A percentile compares a stretch with the other conserved stretches of the same genome.
phyloP scores from a whole-genome alignment of 179 eudicot species.

The Heliamphora pulchella region DNA sequence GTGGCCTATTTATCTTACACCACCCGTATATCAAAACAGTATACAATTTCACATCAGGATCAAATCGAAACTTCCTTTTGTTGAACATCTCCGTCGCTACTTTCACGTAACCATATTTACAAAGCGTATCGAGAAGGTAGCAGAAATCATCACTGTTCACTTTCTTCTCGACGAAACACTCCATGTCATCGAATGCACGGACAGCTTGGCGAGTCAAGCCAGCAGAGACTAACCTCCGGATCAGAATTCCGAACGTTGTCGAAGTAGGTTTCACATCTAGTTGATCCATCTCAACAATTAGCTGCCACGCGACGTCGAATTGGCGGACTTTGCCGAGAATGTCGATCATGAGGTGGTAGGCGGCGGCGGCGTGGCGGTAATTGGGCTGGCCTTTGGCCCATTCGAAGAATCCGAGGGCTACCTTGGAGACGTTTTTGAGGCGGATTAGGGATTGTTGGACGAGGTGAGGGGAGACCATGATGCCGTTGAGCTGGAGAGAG shows the following conservation, averaged over 20 bases:
- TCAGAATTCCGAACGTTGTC: conserved; percentile 46
- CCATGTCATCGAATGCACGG: conserved; percentile 75
- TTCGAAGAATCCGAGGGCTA: conserved; percentile 70
- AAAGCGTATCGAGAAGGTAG: conserved; percentile 69
- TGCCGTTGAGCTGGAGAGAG: conserved; percentile 78
- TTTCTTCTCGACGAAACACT: conserved; percentile 33
- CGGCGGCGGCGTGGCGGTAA: conserved; percentile 32
- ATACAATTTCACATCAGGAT: conserved; percentile 45
- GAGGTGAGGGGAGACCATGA: conserved; percentile 47
- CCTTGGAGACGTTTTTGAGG: conserved; percentile 55
- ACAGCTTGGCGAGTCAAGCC: conserved; percentile 70
- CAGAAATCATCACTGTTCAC: conserved; percentile 24
- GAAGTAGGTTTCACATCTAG: conserved; percentile 35
- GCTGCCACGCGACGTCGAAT: conserved; percentile 79
- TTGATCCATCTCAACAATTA: conserved; percentile 58
- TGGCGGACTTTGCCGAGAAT: conserved; percentile 68
- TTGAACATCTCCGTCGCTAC: conserved; percentile 76
- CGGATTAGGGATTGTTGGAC: conserved; percentile 83
- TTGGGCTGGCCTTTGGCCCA: conserved; percentile 33
- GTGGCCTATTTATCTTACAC: conserved; percentile 60
- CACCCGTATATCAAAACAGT: conserved; percentile 82
- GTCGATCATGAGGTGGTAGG: conserved; percentile 55
- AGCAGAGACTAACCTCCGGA: conserved; percentile 61
- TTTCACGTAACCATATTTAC: conserved; percentile 73
- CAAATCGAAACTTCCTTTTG: conserved; percentile 35